Base-by-base conservation (phyloP, 352 stramenopile species). In the Aphanomyces cochlioides region DNA sequence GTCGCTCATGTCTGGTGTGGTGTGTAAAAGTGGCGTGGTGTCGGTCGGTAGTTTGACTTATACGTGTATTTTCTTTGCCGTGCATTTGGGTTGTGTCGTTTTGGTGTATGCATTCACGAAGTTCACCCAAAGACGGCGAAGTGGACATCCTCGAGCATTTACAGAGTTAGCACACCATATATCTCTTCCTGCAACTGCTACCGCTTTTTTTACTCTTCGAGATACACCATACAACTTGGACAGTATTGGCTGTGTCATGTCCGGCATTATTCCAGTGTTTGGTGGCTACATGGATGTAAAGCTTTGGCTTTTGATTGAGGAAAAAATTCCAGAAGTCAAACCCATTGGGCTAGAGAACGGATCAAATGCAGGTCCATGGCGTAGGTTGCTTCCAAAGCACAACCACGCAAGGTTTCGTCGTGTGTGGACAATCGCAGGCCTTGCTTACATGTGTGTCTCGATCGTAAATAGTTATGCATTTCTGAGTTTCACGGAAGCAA, bases 191-290 rank as follows among this genome's bases (percentile, higher is more conserved):
- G 43, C 10, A 12, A n/a, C 17, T n/a, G 43, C 43, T 12, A n/a
- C 43, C 1, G 43, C 17, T n/a, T 50, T n/a, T 67, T 21, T 36
- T 56, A 5, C 17, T 56, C 40, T n/a, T 17, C 7, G 59, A 12
- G 6, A 17, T 36, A 34, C 43, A 13, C 13, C n/a, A 15, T 39
- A 36, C 17, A 28, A 58, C n/a, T 12, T 66, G 7, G 57, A 66
- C n/a, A 66, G 48, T 53, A 38, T 19, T 17, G n/a, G 10, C n/a
- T 66, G 57, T 50, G 41, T 56, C 7, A 17, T 66, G 17, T 8
- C n/a, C 37, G 57, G 57, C 8, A 8, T 66, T 7, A n/a, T 66
- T 54, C 57, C 57, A 28, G 40, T 66, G 28, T 28, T 28, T 28
- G 28, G 28, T 28, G 28, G 17, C 43, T 50, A 53, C 1, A 40